Conservation (phyloP, 129 eudicot genomes). For the Tagetes erecta region DNA sequence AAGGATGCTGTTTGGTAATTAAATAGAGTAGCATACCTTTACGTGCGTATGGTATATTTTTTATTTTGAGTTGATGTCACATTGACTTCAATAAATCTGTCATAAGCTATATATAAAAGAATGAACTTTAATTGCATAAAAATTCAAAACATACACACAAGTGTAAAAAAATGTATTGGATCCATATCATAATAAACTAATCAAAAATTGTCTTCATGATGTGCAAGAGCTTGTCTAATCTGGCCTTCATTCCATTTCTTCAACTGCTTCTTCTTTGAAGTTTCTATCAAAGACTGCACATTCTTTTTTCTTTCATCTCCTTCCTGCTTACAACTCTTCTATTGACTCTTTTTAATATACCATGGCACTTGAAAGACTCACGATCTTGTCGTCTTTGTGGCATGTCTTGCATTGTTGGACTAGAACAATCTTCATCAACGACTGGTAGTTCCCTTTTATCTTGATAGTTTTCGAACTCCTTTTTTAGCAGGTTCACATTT, state of each 20-base stretch:
- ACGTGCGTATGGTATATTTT: too few relatives aligned
- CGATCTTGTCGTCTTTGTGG: neutral
- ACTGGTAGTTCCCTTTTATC: too few relatives aligned
- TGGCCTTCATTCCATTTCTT: slow-evolving; percentile 8
- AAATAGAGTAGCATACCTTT: too few relatives aligned
- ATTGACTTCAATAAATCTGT: too few relatives aligned
- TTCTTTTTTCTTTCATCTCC: neutral
- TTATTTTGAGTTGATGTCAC: too few relatives aligned
- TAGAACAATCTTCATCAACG: neutral
- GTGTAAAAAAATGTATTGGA: neutral
- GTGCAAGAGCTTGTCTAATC: neutral
- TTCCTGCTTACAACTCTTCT: neutral
- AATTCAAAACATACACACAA: too few relatives aligned
- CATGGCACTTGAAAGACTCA: neutral
- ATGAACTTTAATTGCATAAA: too few relatives aligned
- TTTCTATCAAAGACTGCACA: neutral
- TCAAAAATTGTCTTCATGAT: neutral
- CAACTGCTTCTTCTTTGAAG: neutral
- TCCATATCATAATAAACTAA: neutral
- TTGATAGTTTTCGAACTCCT: too few relatives aligned
- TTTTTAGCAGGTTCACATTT: too few relatives aligned
- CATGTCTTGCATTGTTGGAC: neutral
- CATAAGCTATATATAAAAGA: too few relatives aligned
- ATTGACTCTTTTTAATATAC: neutral
- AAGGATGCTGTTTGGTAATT: too few relatives aligned